Evolutionary conservation across 768 basidiomycete species (phyloP).

Genomic region (Boletus pseudopeckii): DNA sequence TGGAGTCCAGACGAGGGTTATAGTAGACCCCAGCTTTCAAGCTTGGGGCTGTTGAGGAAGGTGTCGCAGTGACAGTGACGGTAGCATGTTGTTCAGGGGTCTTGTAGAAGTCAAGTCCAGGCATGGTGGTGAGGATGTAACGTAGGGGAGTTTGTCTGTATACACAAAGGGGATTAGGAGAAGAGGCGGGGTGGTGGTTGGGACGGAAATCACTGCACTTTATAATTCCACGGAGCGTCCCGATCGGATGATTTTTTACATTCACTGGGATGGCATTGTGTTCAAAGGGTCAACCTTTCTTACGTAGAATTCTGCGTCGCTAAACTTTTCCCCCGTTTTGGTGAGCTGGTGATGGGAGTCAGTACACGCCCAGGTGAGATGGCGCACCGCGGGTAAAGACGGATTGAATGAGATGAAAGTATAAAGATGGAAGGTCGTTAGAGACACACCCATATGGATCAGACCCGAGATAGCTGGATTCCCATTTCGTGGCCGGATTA

Average conservation of each 20-base stretch:
- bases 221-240: conserved; percentile 19
- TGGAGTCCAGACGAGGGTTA: conserved; percentile 66
- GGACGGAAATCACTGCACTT: neutral
- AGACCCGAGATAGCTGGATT: neutral
- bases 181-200: neutral
- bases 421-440: conserved; percentile 12
- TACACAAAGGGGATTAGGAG: conserved; percentile 23
- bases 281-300: conserved; percentile 21
- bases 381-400: conserved; percentile 23
- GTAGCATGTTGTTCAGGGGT: conserved; percentile 6
- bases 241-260: conserved; percentile 14
- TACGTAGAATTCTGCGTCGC: conserved; percentile 22
- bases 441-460: conserved; percentile 6
- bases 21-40: conserved; percentile 43
- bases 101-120: conserved; percentile 34
- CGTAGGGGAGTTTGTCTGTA: conserved; percentile 8
- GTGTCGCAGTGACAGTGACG: conserved; percentile 2
- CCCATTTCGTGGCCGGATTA: conserved; percentile 1
- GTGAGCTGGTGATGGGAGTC: neutral
- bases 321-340: conserved; percentile 8
- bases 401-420: conserved; percentile 8
- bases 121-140: conserved; percentile 24
- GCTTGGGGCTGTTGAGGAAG: conserved; percentile 5
- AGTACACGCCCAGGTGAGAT: conserved; percentile 6
- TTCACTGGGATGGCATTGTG: conserved; percentile 8